These are phyloP conservation scores for Zizania latifolia DNA, from an alignment of 176 grass and related monocot species.

Conservation along the genomic window DNA sequence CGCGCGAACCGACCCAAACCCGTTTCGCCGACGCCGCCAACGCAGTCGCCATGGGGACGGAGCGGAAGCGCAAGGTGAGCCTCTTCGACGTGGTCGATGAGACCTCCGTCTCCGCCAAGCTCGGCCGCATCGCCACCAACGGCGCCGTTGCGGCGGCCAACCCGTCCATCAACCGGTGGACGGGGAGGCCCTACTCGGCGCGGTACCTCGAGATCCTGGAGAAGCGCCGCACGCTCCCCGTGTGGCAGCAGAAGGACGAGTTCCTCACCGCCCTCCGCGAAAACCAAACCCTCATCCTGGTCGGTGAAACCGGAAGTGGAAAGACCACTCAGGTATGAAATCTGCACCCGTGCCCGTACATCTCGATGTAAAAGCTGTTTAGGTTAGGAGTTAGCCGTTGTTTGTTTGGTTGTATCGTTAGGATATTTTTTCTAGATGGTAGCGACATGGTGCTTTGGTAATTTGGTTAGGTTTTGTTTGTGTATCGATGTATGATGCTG, in stretches of 20 bases:
- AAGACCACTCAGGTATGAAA: constrained; percentile 92
- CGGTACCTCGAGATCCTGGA: constrained; percentile 81
- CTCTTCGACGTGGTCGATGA: constrained; percentile 92
- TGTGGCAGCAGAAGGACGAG: constrained; percentile 98
- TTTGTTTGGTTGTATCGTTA: not conserved
- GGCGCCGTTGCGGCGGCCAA: constrained; percentile 16
- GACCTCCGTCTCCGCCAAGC: constrained; percentile 65
- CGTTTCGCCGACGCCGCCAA: not conserved
- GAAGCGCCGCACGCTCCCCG: constrained; percentile 80
- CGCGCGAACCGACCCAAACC: not conserved
- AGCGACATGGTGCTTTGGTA: not conserved
- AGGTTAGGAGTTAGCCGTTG: not conserved
- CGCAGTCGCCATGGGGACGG: constrained; percentile 56
- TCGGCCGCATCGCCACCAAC: constrained; percentile 33
- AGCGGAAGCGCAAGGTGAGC: constrained; percentile 96
- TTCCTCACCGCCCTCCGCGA: constrained; percentile 63
- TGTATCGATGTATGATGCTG: not conserved
- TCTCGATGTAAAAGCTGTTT: not conserved
- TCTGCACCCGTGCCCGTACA: not conserved
- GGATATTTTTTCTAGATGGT: not conserved
- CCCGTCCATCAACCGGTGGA: constrained; percentile 73
- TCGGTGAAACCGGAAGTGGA: constrained; percentile 96
- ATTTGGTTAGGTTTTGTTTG: not conserved
- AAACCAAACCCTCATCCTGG: constrained; percentile 82
- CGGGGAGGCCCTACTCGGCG: constrained; percentile 63